Evolutionary conservation across 73 alveolate genomes (phyloP).

Genomic region (Paramecium primaurelia): DNA sequence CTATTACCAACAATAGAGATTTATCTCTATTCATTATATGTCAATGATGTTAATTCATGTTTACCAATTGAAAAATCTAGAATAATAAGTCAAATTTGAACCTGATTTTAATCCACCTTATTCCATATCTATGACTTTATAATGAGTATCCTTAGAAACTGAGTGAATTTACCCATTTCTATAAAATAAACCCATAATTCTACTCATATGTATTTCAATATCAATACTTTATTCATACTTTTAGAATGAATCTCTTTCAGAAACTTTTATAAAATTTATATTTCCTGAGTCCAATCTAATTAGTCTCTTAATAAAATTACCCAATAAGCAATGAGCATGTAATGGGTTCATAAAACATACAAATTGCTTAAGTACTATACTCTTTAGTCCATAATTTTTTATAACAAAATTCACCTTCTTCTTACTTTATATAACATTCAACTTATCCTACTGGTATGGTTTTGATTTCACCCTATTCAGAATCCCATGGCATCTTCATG

Average conservation of each 20-base stretch:
- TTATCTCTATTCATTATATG: conserved; percentile 16
- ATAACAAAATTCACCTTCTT: not conserved
- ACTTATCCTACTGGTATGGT: conserved; percentile 51
- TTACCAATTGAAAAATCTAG: not conserved
- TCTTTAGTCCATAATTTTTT: conserved; percentile 35
- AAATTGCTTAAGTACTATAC: conserved; percentile 50
- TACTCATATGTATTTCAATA: not conserved
- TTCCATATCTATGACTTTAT: not conserved
- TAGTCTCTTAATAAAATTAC: not conserved
- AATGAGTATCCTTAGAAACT: conserved; percentile 43
- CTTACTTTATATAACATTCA: conserved; percentile 38
- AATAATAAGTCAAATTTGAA: not conserved
- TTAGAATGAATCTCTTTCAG: not conserved
- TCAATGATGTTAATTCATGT: not conserved
- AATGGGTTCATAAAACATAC: conserved; percentile 54
- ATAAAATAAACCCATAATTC: conserved; percentile 51
- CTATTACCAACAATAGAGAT: conserved; percentile 36
- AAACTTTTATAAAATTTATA: conserved; percentile 9
- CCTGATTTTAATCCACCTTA: not conserved
- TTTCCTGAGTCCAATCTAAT: conserved; percentile 51
- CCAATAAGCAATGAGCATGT: conserved; percentile 11
- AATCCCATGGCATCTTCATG: conserved; percentile 59
- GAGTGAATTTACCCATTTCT: conserved; percentile 34
- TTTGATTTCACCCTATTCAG: not conserved
- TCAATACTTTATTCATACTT: conserved; percentile 41